A percentile compares a stretch with the other conserved stretches of the same genome.
phyloP scores from a whole-genome alignment of 495 filamentous ascomycete genomes.

The Neurospora sublineolata region DNA sequence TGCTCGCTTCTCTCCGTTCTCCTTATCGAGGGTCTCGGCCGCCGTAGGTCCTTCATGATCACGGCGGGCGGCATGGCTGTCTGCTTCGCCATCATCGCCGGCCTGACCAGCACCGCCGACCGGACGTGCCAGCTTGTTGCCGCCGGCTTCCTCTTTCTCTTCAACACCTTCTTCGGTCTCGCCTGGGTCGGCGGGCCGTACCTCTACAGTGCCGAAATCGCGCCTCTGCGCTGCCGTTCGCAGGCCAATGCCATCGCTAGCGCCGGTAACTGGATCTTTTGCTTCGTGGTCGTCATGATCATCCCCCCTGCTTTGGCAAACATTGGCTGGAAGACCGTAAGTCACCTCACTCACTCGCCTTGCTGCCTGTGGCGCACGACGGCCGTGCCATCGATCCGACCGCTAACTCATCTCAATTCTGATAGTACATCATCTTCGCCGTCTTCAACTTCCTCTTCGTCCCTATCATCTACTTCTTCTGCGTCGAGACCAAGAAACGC shows the following conservation, averaged over 20 bases:
- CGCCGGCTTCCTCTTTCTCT: neutral
- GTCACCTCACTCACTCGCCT: neutral
- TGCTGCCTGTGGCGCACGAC: too few relatives aligned
- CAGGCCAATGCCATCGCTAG: neutral
- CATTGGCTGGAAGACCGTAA: neutral
- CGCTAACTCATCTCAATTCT: neutral
- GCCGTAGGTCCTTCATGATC: slow-evolving; percentile 8
- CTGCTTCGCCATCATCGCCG: neutral
- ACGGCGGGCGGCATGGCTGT: neutral
- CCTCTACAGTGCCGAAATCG: neutral
- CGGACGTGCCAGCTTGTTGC: neutral
- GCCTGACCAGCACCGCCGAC: neutral
- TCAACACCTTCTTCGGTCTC: neutral
- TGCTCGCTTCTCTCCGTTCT: slow-evolving; percentile 19
- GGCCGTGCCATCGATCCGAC: too few relatives aligned
- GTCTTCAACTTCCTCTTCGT: neutral
- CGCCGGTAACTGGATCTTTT: neutral
- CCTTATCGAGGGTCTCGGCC: slow-evolving; percentile 19
- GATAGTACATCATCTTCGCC: neutral
- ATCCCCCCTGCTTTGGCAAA: neutral
- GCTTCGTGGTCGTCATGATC: neutral
- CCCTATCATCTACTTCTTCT: neutral
- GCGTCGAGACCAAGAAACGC: neutral
- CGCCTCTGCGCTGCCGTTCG: neutral
- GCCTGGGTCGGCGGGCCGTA: neutral